A percentile compares a stretch with the other conserved stretches of the same genome.
Conservation (phyloP, 2,329 filamentous ascomycete genomes). For the Chlorencoelia australis region DNA sequence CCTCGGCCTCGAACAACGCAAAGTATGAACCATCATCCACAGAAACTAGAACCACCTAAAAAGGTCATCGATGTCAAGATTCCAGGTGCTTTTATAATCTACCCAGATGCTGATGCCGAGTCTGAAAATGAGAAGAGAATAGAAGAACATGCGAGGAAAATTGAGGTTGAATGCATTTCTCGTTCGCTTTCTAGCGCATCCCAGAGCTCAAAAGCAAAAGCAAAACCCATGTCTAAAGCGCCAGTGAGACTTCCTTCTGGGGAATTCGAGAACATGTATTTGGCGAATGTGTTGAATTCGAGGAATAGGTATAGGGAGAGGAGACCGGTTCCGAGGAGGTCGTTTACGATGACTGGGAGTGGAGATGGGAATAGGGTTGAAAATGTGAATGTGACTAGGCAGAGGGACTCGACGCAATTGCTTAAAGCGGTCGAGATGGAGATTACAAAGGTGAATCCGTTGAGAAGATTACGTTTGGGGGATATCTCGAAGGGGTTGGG, state of each 20-base stretch:
- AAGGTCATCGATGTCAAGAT: conserved; percentile 13
- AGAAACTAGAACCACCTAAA: no score
- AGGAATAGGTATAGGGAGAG: neutral
- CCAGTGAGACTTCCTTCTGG: neutral
- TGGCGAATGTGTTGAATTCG: neutral
- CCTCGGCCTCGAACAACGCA: no score
- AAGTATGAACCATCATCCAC: no score
- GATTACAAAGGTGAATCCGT: neutral
- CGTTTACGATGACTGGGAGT: no score
- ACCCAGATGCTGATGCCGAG: conserved; percentile 6
- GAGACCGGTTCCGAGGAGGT: no score
- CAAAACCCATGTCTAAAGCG: no score
- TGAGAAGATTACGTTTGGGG: conserved; percentile 19
- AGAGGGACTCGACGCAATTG: conserved; percentile 3
- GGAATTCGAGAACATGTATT: neutral
- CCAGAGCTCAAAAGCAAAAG: no score
- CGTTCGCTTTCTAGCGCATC: no score
- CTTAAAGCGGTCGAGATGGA: conserved; percentile 1
- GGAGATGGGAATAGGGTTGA: no score
- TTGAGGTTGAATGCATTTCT: conserved; percentile 11
- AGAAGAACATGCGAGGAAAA: conserved; percentile 16
- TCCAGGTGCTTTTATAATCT: conserved; percentile 13
- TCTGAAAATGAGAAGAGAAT: conserved; percentile 11
- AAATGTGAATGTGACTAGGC: conserved; percentile 8
- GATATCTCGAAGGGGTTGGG: conserved; percentile 14